Conservation (phyloP, 148 eudicot species). For the Camellia sinensis region DNA sequence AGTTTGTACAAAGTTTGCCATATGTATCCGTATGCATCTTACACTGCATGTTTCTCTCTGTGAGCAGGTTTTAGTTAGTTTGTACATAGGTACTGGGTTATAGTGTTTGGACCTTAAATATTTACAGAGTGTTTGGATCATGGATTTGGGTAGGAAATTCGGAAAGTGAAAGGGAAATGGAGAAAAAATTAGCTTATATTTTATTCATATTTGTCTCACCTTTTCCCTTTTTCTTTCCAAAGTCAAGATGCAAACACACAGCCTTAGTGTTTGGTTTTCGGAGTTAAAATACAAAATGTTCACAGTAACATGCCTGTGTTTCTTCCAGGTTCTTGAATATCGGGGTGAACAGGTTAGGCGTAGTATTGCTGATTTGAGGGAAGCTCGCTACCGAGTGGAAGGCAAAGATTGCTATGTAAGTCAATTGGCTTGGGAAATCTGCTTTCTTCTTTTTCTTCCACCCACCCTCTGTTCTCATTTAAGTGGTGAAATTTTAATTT, state of each 20-base stretch:
- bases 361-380: conserved; percentile 95
- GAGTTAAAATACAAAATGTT: not conserved
- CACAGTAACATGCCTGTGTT: not conserved
- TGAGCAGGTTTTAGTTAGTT: not conserved
- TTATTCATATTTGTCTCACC: too few species aligned
- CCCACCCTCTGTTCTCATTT: not conserved
- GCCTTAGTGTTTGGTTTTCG: not conserved
- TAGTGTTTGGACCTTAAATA: not conserved
- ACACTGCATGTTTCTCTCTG: not conserved
- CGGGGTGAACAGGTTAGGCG: conserved; percentile 98
- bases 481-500: conserved; percentile 14
- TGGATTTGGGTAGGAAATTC: too few species aligned
- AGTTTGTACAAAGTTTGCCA: not conserved
- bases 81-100: too few species aligned
- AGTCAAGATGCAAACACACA: too few species aligned
- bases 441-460: not conserved
- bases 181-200: too few species aligned
- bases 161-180: too few species aligned
- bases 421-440: conserved; percentile 4
- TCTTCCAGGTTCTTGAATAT: conserved; percentile 57
- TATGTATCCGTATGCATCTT: not conserved
- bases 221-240: too few species aligned
- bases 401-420: conserved; percentile 99
- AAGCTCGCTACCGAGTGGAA: conserved; percentile 67
- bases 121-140: too few species aligned